Base-by-base conservation (phyloP, 192 early-diverging fungal genomes). In the Entomortierella parvispora region DNA sequence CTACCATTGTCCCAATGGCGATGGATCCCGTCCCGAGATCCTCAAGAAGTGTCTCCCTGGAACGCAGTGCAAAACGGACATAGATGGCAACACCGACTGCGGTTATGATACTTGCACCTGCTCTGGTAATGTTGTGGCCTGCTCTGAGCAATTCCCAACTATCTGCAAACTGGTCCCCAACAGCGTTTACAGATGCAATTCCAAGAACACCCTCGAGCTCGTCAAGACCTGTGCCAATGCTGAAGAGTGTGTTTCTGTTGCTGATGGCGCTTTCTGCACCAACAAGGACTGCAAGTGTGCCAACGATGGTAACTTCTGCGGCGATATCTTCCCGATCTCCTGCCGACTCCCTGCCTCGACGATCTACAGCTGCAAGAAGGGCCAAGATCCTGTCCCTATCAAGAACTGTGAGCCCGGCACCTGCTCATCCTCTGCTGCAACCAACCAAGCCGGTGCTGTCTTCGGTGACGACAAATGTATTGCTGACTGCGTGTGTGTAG, bases 231-330 rank as follows among this genome's bases (percentile, higher is more conserved):
- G 53, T 31, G 12, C 15, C 29, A 7, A 18, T 1, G 2, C 15
- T 31, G 15, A 55, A n/a, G 3, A 4, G 1, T 55, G 53, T 14
- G 53, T 55, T 32, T 1, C 29, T 28, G 1, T 32, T 55, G 2
- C 53, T 5, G 53, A 55, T 31, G 53, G 29, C 2, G 53, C 53
- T 15, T 5, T 33, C 3, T 55, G 53, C n/a, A 12, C 15, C 4
- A 7, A 2, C 29, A 33, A n/a, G 31, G 53, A 55, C 31, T 55
- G 53, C 53, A 55, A 55, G 53, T 55, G 53, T 14, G 28, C 53
- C 31, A 14, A 2, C 11, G 14, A 55, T 14, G 53, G 53, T 2
- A 2, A 2, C n/a, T 25, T 55, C 4, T 55, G 53, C 33, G 53
- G 53, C 33, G 53, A 32, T 2, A 33, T 55, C 31, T 55, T 55